A percentile compares a stretch with the other conserved stretches of the same genome.
Evolutionary conservation across 768 basidiomycete species (phyloP).

Genomic region (Lactifluus subvellereus): DNA sequence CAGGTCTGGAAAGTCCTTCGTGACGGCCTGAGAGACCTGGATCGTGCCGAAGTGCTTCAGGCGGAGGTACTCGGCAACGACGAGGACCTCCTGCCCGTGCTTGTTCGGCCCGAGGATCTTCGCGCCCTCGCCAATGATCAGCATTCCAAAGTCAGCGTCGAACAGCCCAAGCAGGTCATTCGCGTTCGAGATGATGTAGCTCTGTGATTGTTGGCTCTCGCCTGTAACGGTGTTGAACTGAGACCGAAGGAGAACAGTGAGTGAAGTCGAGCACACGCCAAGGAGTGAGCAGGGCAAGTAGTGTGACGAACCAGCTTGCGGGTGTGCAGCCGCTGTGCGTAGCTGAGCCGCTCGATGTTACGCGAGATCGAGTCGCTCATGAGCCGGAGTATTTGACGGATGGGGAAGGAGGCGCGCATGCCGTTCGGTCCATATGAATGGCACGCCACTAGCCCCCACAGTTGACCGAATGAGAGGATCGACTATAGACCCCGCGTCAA

Average conservation of each 20-base stretch:
- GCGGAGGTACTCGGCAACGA: conserved; percentile 75
- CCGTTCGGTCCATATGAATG: conserved; percentile 72
- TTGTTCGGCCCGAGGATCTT: conserved; percentile 65
- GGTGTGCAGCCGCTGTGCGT: conserved; percentile 67
- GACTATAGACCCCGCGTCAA: conserved; percentile 38
- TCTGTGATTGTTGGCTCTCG: conserved; percentile 55
- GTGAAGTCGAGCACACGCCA: not conserved
- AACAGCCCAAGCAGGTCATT: conserved; percentile 74
- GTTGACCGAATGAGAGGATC: conserved; percentile 68
- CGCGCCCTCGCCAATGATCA: conserved; percentile 65
- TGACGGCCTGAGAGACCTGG: conserved; percentile 64
- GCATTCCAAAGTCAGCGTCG: conserved; percentile 70
- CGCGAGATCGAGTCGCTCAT: conserved; percentile 74
- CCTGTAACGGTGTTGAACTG: conserved; percentile 69
- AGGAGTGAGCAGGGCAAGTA: not conserved
- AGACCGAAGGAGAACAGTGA: not conserved
- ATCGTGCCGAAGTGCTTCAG: conserved; percentile 64
- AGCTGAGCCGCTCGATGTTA: conserved; percentile 74
- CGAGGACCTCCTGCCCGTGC: conserved; percentile 71
- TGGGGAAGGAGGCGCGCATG: conserved; percentile 83
- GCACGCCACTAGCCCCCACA: conserved; percentile 79
- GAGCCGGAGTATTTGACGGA: conserved; percentile 75
- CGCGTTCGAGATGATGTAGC: conserved; percentile 74
- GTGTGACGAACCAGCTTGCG: conserved; percentile 57
- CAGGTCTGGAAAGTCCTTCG: conserved; percentile 67